phyloP scores from a whole-genome alignment of 2,329 filamentous ascomycete species.

The Claviceps africana region DNA sequence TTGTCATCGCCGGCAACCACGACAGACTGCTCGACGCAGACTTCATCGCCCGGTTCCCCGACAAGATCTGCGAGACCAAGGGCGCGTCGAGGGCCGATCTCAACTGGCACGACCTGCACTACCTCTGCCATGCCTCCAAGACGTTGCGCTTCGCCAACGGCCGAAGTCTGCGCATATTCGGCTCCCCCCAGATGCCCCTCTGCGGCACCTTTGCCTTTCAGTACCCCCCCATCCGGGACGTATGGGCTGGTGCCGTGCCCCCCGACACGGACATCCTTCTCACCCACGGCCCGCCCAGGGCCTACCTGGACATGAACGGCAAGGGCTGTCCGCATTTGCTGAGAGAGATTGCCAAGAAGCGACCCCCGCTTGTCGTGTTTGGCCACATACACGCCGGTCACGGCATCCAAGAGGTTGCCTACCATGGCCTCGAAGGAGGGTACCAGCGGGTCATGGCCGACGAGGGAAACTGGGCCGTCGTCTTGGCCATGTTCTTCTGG shows the following conservation, averaged over 20 bases:
- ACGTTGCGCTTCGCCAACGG: not conserved
- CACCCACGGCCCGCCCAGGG: not conserved
- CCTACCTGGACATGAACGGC: not conserved
- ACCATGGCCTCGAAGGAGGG: not conserved
- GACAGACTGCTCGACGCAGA: constrained; percentile 20
- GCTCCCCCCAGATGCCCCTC: not conserved
- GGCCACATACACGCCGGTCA: not conserved
- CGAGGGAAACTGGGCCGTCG: not conserved
- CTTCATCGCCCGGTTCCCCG: not conserved
- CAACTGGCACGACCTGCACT: not conserved
- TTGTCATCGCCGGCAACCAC: constrained; percentile 32
- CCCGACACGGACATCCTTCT: not conserved
- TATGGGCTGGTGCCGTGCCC: not conserved
- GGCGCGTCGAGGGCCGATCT: not conserved
- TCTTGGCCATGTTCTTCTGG: not conserved
- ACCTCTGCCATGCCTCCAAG: not conserved
- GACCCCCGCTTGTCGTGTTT: not conserved
- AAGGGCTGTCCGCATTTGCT: not conserved
- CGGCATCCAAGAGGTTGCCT: not conserved
- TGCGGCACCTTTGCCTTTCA: constrained; percentile 1
- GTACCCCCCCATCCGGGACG: not conserved
- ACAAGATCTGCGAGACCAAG: not conserved
- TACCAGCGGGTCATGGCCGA: not conserved
- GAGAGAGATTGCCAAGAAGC: not conserved
- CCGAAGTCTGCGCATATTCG: not conserved